A percentile compares a stretch with the other conserved stretches of the same genome.
Conservation (phyloP, 1,284 basidiomycete genomes). For the Fomitiporia mediterranea region DNA sequence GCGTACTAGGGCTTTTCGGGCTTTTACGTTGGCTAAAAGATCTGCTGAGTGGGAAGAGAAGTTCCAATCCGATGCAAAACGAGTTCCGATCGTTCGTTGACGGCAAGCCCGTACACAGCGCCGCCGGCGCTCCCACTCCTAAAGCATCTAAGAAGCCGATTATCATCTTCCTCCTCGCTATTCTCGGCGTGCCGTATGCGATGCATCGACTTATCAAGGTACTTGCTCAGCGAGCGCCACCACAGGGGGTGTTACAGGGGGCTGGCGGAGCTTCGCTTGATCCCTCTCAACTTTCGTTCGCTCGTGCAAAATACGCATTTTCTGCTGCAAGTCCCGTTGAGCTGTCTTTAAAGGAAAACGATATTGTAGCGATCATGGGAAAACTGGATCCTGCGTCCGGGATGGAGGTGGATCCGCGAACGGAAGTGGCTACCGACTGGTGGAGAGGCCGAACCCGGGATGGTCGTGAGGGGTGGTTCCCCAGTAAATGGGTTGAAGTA, state of each 20-base stretch:
- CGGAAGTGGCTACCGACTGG: conserved; percentile 82
- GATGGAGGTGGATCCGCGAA: conserved; percentile 64
- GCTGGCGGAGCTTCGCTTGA: conserved; percentile 57
- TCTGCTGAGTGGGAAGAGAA: conserved; percentile 48
- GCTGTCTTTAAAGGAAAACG: conserved; percentile 80
- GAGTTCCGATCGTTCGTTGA: conserved; percentile 70
- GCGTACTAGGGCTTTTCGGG: conserved; percentile 90
- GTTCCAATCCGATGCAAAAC: conserved; percentile 39
- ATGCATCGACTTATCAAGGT: conserved; percentile 89
- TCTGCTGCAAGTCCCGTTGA: conserved; percentile 72
- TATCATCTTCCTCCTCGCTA: conserved; percentile 92
- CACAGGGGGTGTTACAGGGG: conserved; percentile 28
- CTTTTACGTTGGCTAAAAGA: conserved; percentile 80
- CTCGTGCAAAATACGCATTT: conserved; percentile 82
- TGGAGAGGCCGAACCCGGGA: conserved; percentile 95
- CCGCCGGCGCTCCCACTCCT: conserved; percentile 41
- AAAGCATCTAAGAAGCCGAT: conserved; percentile 86
- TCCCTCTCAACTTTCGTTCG: conserved; percentile 79
- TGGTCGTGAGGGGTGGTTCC: conserved; percentile 96
- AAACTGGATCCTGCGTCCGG: conserved; percentile 72
- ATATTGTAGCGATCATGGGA: conserved; percentile 92
- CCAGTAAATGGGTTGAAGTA: conserved; percentile 82
- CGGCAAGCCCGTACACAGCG: conserved; percentile 57
- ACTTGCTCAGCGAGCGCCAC: conserved; percentile 60
- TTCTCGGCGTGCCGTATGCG: conserved; percentile 90